A percentile compares a stretch with the other conserved stretches of the same genome.
Evolutionary conservation across 2,329 filamentous ascomycete species (phyloP).

Genomic region (Phialophora chinensis): DNA sequence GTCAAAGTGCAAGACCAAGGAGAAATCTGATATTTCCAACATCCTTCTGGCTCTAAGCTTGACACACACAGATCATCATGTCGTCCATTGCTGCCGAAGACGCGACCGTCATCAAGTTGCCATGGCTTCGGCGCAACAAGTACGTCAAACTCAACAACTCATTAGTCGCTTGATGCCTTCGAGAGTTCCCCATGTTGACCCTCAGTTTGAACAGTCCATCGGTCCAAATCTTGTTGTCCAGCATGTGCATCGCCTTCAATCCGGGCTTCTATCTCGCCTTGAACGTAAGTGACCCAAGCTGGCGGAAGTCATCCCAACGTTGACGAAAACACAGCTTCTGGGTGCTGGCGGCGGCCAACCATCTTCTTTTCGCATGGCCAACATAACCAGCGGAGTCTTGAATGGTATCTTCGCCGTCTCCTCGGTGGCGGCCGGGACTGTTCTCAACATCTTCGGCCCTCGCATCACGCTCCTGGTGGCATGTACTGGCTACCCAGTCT

Average conservation of each 20-base stretch:
- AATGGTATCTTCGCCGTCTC: constrained; percentile 15
- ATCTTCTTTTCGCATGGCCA: constrained; percentile 19
- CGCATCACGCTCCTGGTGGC: constrained; percentile 12
- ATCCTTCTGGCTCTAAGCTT: constrained; percentile 1
- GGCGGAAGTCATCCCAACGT: neutral
- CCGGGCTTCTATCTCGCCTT: constrained; percentile 13
- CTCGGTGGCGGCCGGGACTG: constrained; percentile 3
- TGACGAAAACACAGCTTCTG: constrained; percentile 11
- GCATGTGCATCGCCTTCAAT: constrained; percentile 13
- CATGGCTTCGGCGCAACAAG: constrained; percentile 18
- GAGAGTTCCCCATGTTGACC: constrained; percentile 11
- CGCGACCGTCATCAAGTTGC: constrained; percentile 5
- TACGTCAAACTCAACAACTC: constrained; percentile 2
- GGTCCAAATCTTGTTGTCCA: constrained; percentile 16
- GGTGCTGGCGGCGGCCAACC: constrained; percentile 18
- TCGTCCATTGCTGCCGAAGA: constrained; percentile 1
- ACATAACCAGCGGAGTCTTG: constrained; percentile 16
- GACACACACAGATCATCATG: constrained; percentile 9
- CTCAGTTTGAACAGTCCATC: constrained; percentile 12
- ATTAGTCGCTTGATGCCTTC: neutral
- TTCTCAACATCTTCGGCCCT: constrained; percentile 20
- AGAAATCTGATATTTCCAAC: constrained; percentile 1
- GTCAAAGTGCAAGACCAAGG: neutral
- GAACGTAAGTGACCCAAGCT: neutral
- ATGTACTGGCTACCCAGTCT: constrained; percentile 18